A percentile compares a stretch with the other conserved stretches of the same genome.
phyloP scores from a whole-genome alignment of 352 stramenopile species.

The Pythium phragmiticola region DNA sequence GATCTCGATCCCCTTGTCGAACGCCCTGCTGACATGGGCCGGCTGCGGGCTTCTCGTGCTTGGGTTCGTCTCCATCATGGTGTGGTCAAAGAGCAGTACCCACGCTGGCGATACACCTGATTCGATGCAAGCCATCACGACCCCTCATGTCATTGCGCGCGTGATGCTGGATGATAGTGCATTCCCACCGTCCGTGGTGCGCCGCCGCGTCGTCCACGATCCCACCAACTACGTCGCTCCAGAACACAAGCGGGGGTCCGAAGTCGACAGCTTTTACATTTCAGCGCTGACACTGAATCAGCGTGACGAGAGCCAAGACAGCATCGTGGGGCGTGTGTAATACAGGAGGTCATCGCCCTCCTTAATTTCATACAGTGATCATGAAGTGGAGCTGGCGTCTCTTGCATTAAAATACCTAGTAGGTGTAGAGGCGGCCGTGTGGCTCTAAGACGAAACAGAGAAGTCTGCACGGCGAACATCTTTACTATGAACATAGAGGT shows the following conservation, averaged over 20 bases:
- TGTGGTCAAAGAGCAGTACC: background rate
- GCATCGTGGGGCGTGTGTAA: background rate
- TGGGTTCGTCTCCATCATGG: background rate
- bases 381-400: too few species aligned
- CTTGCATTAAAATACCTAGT: too few species aligned
- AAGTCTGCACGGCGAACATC: too few species aligned
- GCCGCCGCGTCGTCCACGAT: background rate
- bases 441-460: too few species aligned
- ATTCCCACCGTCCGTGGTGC: background rate
- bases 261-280: background rate
- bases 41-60: background rate
- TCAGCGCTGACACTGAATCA: background rate
- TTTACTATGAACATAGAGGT: too few species aligned
- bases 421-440: too few species aligned
- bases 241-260: too few species aligned
- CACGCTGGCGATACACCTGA: background rate
- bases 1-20: constrained; percentile 7
- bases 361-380: too few species aligned
- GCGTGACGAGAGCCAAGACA: background rate
- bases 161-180: constrained; percentile 1
- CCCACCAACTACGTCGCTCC: background rate
- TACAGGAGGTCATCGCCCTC: too few species aligned
- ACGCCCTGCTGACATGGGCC: background rate
- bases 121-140: background rate
- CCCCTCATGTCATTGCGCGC: constrained; percentile 1